Base-by-base conservation (phyloP, 148 eudicot genomes). In the Nepenthes gracilis region DNA sequence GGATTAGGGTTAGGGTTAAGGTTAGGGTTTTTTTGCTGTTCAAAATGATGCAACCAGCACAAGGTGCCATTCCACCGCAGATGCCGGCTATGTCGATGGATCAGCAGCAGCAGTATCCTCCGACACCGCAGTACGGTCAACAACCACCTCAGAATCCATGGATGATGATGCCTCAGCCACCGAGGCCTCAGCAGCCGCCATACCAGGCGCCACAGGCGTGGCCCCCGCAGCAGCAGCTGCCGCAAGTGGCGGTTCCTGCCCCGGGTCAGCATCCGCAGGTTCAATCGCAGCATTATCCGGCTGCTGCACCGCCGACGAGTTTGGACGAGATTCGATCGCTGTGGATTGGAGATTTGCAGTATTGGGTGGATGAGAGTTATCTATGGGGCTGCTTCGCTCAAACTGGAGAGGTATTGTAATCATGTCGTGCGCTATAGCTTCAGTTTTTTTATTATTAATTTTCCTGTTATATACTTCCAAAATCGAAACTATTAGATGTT, bases 261-360 rank as follows among this genome's bases (percentile, higher is more conserved):
- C 48, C 48, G 48, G 48, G 5, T 51, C 84, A 74, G 60, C 84
- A 75, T 14, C 63, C 63, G 12, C 80, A 60, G 60, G 73, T 43
- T 6, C 48, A 45, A 45, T 11, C 11, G 48, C 79, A 72, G 65
- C 79, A 68, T 62, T 77, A 63, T 59, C 70, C 76, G 34, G 51
- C 64, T 8, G 74, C 74, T 2, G 72, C 74, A 12, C 72, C 43
- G 36, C 54, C 66, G 13, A 38, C 68, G 0, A 70, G 59, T 5
- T 36, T 84, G 0, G 84, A 82, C 33, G 99, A 93, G 95, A 66
- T 93, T 59, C 71, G 83, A 35, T 81, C 96, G 47, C 79, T 93
- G 11, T 93, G 99, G 99, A 86, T 93, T 72, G 99, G 99, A 35
- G 99, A 86, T 67, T 71, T 93, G 83, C 96, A 86, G 89, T 80